Evolutionary conservation across 83 land plant genomes (phyloP).

Genomic region (Thuja plicata): DNA sequence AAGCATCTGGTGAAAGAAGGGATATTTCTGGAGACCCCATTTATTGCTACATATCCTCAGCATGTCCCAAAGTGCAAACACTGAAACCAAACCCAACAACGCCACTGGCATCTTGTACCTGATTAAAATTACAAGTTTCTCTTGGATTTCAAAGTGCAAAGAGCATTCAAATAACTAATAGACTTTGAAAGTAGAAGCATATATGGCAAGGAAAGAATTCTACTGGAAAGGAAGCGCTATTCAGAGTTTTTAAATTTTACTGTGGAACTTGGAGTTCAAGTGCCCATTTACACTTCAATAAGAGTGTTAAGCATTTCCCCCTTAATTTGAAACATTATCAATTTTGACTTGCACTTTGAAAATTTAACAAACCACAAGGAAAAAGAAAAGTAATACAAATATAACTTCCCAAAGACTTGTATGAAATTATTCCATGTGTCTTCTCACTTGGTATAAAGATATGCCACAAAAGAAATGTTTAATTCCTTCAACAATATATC

Average conservation of each 20-base stretch:
- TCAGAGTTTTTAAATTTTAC: neutral
- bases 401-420: neutral
- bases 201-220: neutral
- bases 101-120: conserved; percentile 79
- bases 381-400: neutral
- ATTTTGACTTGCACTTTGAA: neutral
- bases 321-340: too few species aligned
- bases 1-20: conserved; percentile 25
- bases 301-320: neutral
- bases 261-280: neutral
- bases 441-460: neutral
- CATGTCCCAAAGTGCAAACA: conserved; percentile 63
- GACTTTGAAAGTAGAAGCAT: neutral
- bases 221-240: neutral
- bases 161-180: neutral
- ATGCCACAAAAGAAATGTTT: neutral
- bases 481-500: neutral
- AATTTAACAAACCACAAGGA: neutral
- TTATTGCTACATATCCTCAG: conserved; percentile 39
- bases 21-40: conserved; percentile 31
- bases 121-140: conserved; percentile 1
- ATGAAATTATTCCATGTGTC: neutral
- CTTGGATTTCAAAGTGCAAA: neutral
- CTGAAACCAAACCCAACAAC: conserved; percentile 50
- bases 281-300: neutral